Base-by-base conservation (phyloP, 2,329 filamentous ascomycete genomes). In the Calonectria pseudoturangicola region DNA sequence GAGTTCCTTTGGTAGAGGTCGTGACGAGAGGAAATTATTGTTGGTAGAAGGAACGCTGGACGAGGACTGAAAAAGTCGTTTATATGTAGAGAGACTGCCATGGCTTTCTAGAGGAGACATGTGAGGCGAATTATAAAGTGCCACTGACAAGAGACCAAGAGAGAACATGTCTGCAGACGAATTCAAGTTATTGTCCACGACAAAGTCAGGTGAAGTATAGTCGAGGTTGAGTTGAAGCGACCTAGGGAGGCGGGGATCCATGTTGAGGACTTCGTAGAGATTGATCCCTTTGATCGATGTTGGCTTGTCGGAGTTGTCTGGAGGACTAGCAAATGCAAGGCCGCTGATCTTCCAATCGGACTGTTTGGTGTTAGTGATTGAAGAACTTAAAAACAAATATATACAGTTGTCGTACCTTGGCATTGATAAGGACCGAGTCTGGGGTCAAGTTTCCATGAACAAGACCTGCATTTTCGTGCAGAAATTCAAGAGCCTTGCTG, bases 291-390 rank as follows among this genome's bases (percentile, higher is more conserved):
- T 89, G 62, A 98, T 91, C 4, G 94, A 93, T 3, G 94, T 94
- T 56, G 93, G 88, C 76, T 93, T 92, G 33, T 91, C 92, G 25
- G 94, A 94, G 78, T 91, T 90, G 77, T 95, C 94, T 62, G 94
- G 91, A 16, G 95, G 94, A 56, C 94, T 94, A 82, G 94, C 95
- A 83, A 98, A 99, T 0, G 94, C 92, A 47, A 99, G 89, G n/a
- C 96, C 97, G 78, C 95, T 96, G 73, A 99, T 94, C 83, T 99
- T 99, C 97, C 97, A 99, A 84, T 99, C 97, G 60, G 95, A 98
- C 93, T 94, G 21, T 74, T 33, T 33, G 25, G 60, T 69, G 79
- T 87, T 81, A 86, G 82, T 73, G 43, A 36, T 54, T 9, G 48
- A 18, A 30, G 36, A 25, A 5, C 50, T 36, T 18, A 45, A 21